phyloP scores from a whole-genome alignment of 2,329 filamentous ascomycete species.

The Rutstroemia sydowiana region DNA sequence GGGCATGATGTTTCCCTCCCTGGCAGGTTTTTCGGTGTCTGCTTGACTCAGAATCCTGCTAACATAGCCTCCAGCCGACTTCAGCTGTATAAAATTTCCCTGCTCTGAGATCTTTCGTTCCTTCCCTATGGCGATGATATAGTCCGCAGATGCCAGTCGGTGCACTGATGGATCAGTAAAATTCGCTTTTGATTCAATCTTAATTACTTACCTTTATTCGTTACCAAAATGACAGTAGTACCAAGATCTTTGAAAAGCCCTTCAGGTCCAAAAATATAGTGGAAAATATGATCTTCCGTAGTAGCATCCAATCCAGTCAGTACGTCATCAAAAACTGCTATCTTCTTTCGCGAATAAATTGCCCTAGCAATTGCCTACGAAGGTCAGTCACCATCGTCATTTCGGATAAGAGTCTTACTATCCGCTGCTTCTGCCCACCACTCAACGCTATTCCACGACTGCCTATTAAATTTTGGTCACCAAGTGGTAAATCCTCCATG shows the following conservation, averaged over 20 bases:
- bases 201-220: not conserved
- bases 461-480: constrained; percentile 26
- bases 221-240: constrained; percentile 28
- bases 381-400: not conserved
- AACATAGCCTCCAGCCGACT: not conserved
- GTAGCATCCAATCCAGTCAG: constrained; percentile 19
- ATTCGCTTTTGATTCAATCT: not conserved
- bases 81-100: constrained; percentile 20
- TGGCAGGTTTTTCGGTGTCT: not conserved
- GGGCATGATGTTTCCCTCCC: not conserved
- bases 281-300: constrained; percentile 15
- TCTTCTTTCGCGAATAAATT: constrained; percentile 9
- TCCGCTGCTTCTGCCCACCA: constrained; percentile 24
- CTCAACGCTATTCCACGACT: constrained; percentile 28
- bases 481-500: constrained; percentile 19
- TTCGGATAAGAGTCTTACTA: constrained; percentile 13
- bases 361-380: constrained; percentile 20
- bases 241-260: constrained; percentile 16
- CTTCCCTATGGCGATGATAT: constrained; percentile 30
- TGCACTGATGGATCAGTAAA: constrained; percentile 12
- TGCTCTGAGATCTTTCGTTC: constrained; percentile 28
- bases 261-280: constrained; percentile 10
- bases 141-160: constrained; percentile 29
- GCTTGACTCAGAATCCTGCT: not conserved
- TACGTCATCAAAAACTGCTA: constrained; percentile 20